Base-by-base conservation (phyloP, 768 basidiomycete genomes). In the Termitomyces sp. region DNA sequence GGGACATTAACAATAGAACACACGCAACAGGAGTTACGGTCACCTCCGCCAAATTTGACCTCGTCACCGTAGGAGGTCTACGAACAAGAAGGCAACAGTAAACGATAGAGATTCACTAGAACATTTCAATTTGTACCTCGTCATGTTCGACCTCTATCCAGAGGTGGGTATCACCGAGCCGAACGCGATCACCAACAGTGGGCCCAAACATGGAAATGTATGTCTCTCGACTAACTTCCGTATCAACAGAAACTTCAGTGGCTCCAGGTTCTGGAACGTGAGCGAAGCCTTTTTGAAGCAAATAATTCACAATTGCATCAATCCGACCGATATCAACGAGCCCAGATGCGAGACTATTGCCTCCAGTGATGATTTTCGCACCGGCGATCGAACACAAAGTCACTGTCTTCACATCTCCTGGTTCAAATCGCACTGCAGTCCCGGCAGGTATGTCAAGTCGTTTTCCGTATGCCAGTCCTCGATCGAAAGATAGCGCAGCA, bases 201-300 rank as follows among this genome's bases (percentile, higher is more conserved):
- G 97, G 97, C 0, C 97, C 97, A 71, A 84, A 99, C 94, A 98
- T 97, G 6, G 88, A 85, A 5, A 91, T 86, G 71, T 98, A 98
- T 45, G 84, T 76, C 45, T 89, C 84, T 45, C 90, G 76, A 26
- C 80, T 75, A 18, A 94, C 78, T 28, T 79, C 77, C 32, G 80
- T 83, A 54, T 87, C 83, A 32, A 63, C 62, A 14, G 63, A 62
- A 10, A 89, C 76, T 48, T 80, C 77, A 24, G 75, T 67, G 5
- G 83, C 84, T 8, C 79, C 82, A 5, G 86, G 88, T 62, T 94
- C 84, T 2, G 85, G 79, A 3, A 76, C 71, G 72, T 95, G 86
- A 6, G 76, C 76, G 68, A 96, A 97, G 3, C 85, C 87, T 60
- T 75, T 79, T 61, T 80, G 74, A 2, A 89, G 66, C 43, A 90